Conservation (phyloP, 2,329 filamentous ascomycete genomes). For the Lasiodiplodia citricola region DNA sequence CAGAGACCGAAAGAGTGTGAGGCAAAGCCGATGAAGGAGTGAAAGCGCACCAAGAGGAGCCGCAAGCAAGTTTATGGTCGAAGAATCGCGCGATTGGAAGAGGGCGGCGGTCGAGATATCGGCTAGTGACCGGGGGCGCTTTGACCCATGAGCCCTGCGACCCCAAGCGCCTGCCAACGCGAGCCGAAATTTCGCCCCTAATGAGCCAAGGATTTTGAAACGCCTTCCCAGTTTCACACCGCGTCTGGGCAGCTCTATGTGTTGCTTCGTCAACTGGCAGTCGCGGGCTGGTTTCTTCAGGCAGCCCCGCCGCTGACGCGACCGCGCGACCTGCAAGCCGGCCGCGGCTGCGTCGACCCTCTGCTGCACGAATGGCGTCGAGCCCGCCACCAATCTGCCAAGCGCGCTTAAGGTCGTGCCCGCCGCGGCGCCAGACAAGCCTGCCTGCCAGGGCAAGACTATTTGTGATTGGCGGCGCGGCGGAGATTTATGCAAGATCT, state of each 20-base stretch:
- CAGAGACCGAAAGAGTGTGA: conserved; percentile 19
- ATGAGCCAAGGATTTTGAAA: conserved; percentile 25
- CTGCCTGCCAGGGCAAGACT: no score
- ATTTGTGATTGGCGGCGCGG: conserved; percentile 11
- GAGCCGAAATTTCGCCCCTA: conserved; percentile 26
- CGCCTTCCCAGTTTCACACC: conserved; percentile 20
- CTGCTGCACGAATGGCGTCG: not conserved
- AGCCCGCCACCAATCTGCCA: not conserved
- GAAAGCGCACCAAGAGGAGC: conserved; percentile 15
- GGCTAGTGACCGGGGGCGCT: conserved; percentile 13
- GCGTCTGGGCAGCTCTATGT: conserved; percentile 13
- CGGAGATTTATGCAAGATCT: conserved; percentile 23
- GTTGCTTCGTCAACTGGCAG: not conserved
- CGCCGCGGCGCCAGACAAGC: not conserved
- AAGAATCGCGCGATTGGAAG: conserved; percentile 12
- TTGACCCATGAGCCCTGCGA: conserved; percentile 8
- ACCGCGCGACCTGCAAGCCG: not conserved
- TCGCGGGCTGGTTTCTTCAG: not conserved
- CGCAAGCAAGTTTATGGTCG: conserved; percentile 12
- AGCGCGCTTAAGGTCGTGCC: not conserved
- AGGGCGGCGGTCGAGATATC: conserved; percentile 17
- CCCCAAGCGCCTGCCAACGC: conserved; percentile 12
- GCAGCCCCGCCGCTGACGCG: not conserved
- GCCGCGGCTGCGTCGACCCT: not conserved
- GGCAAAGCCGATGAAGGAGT: conserved; percentile 20